Evolutionary conservation across 1,284 basidiomycete genomes (phyloP).

Genomic region (Sporisorium graminicola): DNA sequence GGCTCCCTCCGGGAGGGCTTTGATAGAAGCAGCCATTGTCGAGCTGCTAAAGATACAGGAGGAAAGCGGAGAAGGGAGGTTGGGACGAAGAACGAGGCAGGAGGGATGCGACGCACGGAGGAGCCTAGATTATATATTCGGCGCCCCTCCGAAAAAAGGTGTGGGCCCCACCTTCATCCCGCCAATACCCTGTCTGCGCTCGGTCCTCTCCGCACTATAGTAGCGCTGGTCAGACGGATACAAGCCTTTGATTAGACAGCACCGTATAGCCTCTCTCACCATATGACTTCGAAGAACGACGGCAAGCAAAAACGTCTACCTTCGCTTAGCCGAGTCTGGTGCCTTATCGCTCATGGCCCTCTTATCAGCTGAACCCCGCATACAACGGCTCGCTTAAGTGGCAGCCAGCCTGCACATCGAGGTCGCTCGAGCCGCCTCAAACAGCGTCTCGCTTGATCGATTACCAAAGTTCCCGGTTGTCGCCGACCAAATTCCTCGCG

Average conservation of each 20-base stretch:
- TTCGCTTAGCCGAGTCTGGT: neutral
- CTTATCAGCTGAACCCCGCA: conserved; percentile 12
- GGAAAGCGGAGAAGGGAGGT: neutral
- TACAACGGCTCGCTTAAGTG: neutral
- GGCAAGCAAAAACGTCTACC: neutral
- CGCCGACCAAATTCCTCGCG: no score
- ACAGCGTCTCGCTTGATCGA: neutral
- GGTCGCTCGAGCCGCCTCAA: neutral
- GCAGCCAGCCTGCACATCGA: neutral
- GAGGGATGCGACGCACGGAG: neutral
- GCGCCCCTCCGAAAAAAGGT: neutral
- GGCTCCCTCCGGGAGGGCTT: conserved; percentile 59
- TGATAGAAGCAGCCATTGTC: conserved; percentile 35
- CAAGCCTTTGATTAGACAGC: no score
- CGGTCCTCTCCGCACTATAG: no score
- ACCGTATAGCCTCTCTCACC: no score
- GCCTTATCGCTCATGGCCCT: neutral
- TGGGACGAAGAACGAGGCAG: neutral
- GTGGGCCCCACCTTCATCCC: neutral
- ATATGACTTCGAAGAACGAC: neutral
- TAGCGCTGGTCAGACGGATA: no score
- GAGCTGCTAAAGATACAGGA: neutral
- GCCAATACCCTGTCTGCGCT: no score
- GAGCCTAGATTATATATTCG: neutral
- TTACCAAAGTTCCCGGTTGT: no score